Percentiles rank a stretch among this genome's conserved stretches.
Conservation (phyloP, 1,139 yeast species). For the Magnusiomyces magnusii region DNA sequence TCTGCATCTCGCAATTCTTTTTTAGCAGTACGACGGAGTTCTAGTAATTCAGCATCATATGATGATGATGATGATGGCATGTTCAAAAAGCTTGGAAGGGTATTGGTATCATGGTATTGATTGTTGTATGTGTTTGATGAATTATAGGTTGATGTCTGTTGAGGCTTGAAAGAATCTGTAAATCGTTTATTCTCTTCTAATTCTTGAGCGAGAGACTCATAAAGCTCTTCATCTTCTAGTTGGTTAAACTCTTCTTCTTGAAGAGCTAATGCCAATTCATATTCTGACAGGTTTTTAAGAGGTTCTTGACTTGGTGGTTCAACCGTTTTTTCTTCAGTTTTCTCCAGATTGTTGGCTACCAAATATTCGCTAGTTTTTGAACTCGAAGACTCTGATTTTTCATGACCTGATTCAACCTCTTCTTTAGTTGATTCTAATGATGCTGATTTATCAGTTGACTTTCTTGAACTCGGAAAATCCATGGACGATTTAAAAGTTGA, state of each 20-base stretch:
- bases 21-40: constrained; percentile 43
- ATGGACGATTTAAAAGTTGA: not conserved
- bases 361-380: too few species aligned
- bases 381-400: not conserved
- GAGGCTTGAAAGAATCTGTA: constrained; percentile 39
- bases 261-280: constrained; percentile 24
- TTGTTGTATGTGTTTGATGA: not conserved
- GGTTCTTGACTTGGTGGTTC: not conserved
- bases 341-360: not conserved
- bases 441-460: not conserved
- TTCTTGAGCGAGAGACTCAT: constrained; percentile 57
- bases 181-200: constrained; percentile 64
- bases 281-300: not conserved
- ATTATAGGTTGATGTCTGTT: constrained; percentile 11
- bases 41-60: constrained; percentile 49
- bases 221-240: constrained; percentile 63
- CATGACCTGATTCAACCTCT: not conserved
- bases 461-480: not conserved
- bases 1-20: constrained; percentile 83
- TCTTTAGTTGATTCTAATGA: not conserved
- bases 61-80: constrained; percentile 25
- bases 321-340: not conserved
- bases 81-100: not conserved
- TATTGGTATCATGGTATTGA: not conserved
- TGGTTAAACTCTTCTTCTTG: constrained; percentile 47